Conservation (phyloP, 371 early-diverging fungal genomes). For the Mucor irregularis region DNA sequence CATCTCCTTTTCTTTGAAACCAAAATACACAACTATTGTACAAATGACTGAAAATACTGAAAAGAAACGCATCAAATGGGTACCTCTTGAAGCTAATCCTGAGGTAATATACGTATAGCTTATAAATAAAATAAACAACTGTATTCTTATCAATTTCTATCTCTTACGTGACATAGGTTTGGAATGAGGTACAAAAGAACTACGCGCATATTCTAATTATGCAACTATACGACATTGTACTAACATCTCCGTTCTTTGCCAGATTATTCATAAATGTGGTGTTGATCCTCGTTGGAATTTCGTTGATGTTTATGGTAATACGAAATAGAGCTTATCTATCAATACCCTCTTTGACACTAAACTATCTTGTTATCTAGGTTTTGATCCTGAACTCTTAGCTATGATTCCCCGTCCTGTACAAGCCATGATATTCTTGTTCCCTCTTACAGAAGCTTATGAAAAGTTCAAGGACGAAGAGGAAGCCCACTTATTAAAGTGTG, state of each 20-base stretch:
- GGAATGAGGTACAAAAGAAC: constrained; percentile 56
- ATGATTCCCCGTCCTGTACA: constrained; percentile 82
- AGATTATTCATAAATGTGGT: constrained; percentile 62
- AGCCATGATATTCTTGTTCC: constrained; percentile 82
- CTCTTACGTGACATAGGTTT: constrained; percentile 42
- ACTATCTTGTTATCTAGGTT: too few relatives aligned
- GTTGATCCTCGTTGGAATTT: constrained; percentile 53
- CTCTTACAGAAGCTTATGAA: constrained; percentile 63
- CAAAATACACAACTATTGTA: too few relatives aligned
- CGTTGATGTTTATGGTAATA: constrained; percentile 61
- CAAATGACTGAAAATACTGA: neutral
- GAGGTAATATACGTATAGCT: constrained; percentile 59
- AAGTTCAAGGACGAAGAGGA: constrained; percentile 55
- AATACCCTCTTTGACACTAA: neutral
- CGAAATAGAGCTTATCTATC: neutral
- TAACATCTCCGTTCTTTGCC: neutral
- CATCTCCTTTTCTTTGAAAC: too few relatives aligned
- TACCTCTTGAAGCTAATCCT: constrained; percentile 86
- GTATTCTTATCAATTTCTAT: neutral
- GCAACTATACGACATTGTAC: neutral
- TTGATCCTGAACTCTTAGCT: constrained; percentile 77
- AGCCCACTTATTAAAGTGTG: constrained; percentile 44
- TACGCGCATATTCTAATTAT: neutral
- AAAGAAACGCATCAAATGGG: constrained; percentile 53
- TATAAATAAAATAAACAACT: too few relatives aligned